Evolutionary conservation across 768 basidiomycete species (phyloP), one percentile per base, ranked within the genome.

Genomic region (Phaffia australis): DNA sequence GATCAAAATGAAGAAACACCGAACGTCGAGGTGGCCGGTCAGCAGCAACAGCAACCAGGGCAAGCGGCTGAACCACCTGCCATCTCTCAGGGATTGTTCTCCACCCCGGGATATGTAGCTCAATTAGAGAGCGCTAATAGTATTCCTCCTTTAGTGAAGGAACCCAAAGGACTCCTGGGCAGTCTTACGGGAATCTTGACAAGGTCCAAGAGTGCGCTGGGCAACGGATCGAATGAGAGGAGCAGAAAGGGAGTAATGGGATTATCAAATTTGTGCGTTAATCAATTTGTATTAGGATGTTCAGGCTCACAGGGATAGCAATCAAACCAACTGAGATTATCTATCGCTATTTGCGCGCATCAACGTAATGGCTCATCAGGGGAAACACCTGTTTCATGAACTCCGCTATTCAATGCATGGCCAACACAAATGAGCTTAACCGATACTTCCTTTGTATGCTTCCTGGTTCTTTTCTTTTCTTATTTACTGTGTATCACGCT

Each of bases 311-410:
- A 32, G 30, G 23, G 23, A 25, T 7, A n/a, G n/a, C 4, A 7
- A 32, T 54, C 15, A 15, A 42, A 42, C 35, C 11, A 42, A 42
- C 4, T 11, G 35, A 42, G 11, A 42, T 11, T 42, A 11, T 69
- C n/a, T 51, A 48, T 7, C 63, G 21, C 1, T 54, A 51, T 30
- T 25, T 57, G n/a, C 60, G 30, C 66, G 62, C 62, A n/a, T 72
- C 66, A 15, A 51, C 67, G 65, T 48, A 75, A 65, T 60, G 47
- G 64, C 14, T 46, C 15, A 63, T 14, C 25, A 88, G 87, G 82
- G 89, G 88, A n/a, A 93, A 93, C 73, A 95, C 93, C 9, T 97
- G 93, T 75, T 99, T 98, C 79, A 98, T 99, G 95, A 99, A 98
- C 76, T 93, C 91, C 62, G 94, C 95, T 1, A 81, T 97, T 7